Base-by-base conservation (phyloP, 352 stramenopile genomes). In the Globisporangium paddicum region DNA sequence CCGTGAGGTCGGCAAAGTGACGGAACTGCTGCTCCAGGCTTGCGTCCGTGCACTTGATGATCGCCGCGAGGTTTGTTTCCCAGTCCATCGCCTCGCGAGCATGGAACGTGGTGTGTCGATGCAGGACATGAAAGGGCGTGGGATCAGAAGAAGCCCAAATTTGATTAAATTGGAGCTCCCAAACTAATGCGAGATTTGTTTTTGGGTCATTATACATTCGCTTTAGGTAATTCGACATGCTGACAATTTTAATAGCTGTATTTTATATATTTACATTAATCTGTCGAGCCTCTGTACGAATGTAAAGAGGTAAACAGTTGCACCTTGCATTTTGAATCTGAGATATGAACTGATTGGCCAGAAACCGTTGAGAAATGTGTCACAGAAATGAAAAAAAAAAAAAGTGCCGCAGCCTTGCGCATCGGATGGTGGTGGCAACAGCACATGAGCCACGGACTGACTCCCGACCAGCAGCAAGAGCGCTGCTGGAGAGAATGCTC, bases 41-140 rank as follows among this genome's bases (percentile, higher is more conserved):
- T 45, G 72, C 82, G 60, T 94, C 82, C 49, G 81, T 90, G 73
- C 83, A 87, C 62, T 87, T 86, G 73, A 94, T 91, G 60, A 90
- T 78, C 34, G 82, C 71, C 1, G 81, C 80, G 58, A 94, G 76
- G 69, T 90, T 91, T 40, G 73, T 67, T 14, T 68, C 64, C 61
- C 61, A 67, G 48, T 67, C 54, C 61, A 67, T 67, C 25, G 14
- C 26, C 5, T n/a, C 19, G 11, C 42, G n/a, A 49, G 11, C 11
- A 9, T 30, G 45, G 23, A 23, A 7, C n/a, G 23, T 34, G 21
- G 25, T n/a, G n/a, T n/a, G n/a, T n/a, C 26, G 7, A 37, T 16
- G 25, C 6, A 5, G 16, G 45, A 51, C 26, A 19, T 16, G 46
- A 52, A 52, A 52, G 16, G 26, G 26, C 46, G 46, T 51, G 42